A percentile compares a stretch with the other conserved stretches of the same genome.
Evolutionary conservation across 495 filamentous ascomycete species (phyloP).

Genomic region (Astrothelium subdiscretum): DNA sequence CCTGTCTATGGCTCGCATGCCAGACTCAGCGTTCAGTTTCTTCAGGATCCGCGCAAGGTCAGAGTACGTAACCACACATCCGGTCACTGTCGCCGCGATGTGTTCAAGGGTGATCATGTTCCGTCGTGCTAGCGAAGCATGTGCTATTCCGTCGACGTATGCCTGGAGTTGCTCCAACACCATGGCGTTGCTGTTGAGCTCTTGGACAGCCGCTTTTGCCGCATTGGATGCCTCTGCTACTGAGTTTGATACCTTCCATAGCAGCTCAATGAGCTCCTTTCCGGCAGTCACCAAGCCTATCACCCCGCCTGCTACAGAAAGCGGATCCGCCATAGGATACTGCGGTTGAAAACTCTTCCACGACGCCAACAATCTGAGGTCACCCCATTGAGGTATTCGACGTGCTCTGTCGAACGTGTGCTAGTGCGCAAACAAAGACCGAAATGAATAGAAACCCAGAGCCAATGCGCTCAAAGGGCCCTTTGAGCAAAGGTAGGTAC

Average conservation of each 20-base stretch:
- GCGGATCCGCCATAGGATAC: background rate
- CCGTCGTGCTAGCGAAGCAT: background rate
- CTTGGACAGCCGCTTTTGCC: background rate
- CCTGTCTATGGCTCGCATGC: slow-evolving; percentile 1
- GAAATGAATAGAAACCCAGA: too few relatives aligned
- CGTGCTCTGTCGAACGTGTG: too few relatives aligned
- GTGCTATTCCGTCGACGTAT: background rate
- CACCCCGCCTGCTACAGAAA: background rate
- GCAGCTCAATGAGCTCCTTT: background rate
- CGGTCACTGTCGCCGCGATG: slow-evolving; percentile 1
- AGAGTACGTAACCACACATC: slow-evolving; percentile 1
- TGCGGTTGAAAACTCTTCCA: too few relatives aligned
- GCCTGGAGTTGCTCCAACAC: background rate
- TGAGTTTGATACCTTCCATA: background rate
- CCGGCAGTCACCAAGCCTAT: background rate
- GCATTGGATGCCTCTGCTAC: background rate
- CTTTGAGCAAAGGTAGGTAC: too few relatives aligned
- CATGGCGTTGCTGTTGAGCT: background rate
- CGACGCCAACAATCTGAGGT: too few relatives aligned
- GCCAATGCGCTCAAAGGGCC: too few relatives aligned
- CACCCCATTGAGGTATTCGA: too few relatives aligned
- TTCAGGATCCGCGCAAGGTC: background rate
- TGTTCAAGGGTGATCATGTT: slow-evolving; percentile 5
- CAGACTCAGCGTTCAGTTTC: background rate
- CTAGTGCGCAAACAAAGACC: too few relatives aligned